Conservation (phyloP, 129 eudicot genomes). For the Lactuca saligna region DNA sequence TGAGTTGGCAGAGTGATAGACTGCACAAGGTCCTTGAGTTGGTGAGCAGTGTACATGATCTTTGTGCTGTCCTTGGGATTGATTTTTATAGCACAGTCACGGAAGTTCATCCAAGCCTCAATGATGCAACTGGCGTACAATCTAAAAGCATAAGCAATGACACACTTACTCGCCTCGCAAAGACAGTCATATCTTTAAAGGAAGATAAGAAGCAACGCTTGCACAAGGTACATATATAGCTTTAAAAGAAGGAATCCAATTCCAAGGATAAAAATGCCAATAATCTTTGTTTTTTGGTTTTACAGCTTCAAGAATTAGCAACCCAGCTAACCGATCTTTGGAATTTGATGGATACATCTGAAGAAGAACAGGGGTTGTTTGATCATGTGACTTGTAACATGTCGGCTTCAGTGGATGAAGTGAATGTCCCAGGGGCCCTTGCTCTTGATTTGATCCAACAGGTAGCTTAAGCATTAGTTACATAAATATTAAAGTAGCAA, state of each 20-base stretch:
- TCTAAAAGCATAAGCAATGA: conserved; percentile 75
- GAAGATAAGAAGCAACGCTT: conserved; percentile 66
- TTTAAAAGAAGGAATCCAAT: too few relatives aligned
- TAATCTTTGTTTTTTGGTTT: background rate
- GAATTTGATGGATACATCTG: conserved; percentile 64
- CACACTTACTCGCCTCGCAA: conserved; percentile 60
- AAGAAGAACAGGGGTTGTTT: conserved; percentile 50
- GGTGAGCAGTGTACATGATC: conserved; percentile 60
- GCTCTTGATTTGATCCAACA: conserved; percentile 63
- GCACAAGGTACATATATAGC: conserved; percentile 43
- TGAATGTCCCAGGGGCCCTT: conserved; percentile 60
- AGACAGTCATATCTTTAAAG: conserved; percentile 51
- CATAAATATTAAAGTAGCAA: too few relatives aligned
- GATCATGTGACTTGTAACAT: conserved; percentile 54
- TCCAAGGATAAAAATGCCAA: background rate
- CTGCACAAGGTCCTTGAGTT: conserved; percentile 60
- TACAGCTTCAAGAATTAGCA: conserved; percentile 69
- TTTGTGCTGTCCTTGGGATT: conserved; percentile 62
- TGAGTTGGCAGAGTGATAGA: conserved; percentile 56
- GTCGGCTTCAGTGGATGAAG: conserved; percentile 55
- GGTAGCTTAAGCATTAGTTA: conserved; percentile 31
- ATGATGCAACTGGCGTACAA: conserved; percentile 44
- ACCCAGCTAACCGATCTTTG: conserved; percentile 61
- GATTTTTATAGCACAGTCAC: conserved; percentile 56
- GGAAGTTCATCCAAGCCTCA: conserved; percentile 67